Percentiles rank a stretch among this genome's conserved stretches.
Evolutionary conservation across 768 basidiomycete species (phyloP).

Genomic region (Infundibulicybe gibba): DNA sequence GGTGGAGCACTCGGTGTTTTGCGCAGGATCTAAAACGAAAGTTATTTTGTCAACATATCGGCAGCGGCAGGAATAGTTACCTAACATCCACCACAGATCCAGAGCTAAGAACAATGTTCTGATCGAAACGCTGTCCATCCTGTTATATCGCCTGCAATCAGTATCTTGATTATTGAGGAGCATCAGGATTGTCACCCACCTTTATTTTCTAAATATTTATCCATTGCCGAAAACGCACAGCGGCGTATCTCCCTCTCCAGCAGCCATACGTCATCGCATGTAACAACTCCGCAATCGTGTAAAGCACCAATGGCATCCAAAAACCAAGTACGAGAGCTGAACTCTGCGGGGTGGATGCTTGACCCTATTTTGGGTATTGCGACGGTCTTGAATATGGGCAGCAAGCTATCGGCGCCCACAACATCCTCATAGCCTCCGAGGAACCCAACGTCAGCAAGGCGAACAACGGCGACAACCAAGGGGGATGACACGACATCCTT

Average conservation of each 20-base stretch:
- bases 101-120: slow-evolving; percentile 11
- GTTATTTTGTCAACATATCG: background rate
- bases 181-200: slow-evolving; percentile 19
- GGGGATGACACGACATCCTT: slow-evolving; percentile 35
- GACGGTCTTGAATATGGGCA: slow-evolving; percentile 42
- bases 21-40: background rate
- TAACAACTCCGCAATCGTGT: slow-evolving; percentile 43
- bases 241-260: slow-evolving; percentile 43
- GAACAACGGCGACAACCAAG: slow-evolving; percentile 40
- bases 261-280: slow-evolving; percentile 45
- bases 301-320: slow-evolving; percentile 41
- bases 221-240: slow-evolving; percentile 47
- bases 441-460: slow-evolving; percentile 36
- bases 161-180: background rate
- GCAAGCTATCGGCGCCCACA: slow-evolving; percentile 35
- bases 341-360: slow-evolving; percentile 26
- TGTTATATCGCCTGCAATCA: slow-evolving; percentile 1
- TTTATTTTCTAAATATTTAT: slow-evolving; percentile 41
- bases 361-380: slow-evolving; percentile 27
- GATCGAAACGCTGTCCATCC: slow-evolving; percentile 17
- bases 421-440: slow-evolving; percentile 40
- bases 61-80: background rate
- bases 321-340: slow-evolving; percentile 46
- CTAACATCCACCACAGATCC: background rate
- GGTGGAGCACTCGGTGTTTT: background rate